A percentile compares a stretch with the other conserved stretches of the same genome.
phyloP scores from a whole-genome alignment of 2,329 filamentous ascomycete species.

The Trichoderma semiorbis region DNA sequence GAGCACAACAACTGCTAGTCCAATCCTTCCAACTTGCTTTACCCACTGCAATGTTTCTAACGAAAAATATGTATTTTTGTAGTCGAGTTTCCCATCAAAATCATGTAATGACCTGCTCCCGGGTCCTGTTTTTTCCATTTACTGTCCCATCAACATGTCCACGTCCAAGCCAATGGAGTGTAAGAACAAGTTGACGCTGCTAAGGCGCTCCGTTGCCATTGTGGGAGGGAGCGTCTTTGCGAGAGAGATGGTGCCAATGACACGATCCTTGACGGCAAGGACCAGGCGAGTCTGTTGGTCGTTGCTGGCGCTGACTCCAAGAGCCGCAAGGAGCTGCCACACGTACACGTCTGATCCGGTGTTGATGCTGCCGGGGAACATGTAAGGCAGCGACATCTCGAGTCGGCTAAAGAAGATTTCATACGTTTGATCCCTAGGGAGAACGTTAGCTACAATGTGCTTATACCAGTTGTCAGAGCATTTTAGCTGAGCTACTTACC shows the following conservation, averaged over 20 bases:
- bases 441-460: not conserved
- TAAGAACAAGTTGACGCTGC: conserved; percentile 98
- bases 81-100: not conserved
- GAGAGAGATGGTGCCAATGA: conserved; percentile 89
- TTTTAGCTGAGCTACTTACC: conserved; percentile 47
- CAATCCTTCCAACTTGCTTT: conserved; percentile 12
- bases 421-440: conserved; percentile 68
- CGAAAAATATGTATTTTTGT: not conserved
- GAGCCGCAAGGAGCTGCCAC: conserved; percentile 95
- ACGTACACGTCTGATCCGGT: conserved; percentile 92
- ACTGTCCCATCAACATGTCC: conserved; percentile 57
- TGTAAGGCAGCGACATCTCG: conserved; percentile 75
- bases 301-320: conserved; percentile 87
- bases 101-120: not conserved
- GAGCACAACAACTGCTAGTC: not conserved
- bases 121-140: not conserved
- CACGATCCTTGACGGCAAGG: conserved; percentile 92
- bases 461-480: not conserved
- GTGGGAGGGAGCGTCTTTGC: conserved; percentile 86
- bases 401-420: conserved; percentile 82
- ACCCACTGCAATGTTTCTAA: not conserved
- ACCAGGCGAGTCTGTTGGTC: conserved; percentile 95
- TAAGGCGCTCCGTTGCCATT: conserved; percentile 77
- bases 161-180: conserved; percentile 97
- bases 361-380: conserved; percentile 90